These are phyloP conservation scores for Mimosa bimucronata DNA, from an alignment of 306 rosid genomes.

Conservation along the genomic window DNA sequence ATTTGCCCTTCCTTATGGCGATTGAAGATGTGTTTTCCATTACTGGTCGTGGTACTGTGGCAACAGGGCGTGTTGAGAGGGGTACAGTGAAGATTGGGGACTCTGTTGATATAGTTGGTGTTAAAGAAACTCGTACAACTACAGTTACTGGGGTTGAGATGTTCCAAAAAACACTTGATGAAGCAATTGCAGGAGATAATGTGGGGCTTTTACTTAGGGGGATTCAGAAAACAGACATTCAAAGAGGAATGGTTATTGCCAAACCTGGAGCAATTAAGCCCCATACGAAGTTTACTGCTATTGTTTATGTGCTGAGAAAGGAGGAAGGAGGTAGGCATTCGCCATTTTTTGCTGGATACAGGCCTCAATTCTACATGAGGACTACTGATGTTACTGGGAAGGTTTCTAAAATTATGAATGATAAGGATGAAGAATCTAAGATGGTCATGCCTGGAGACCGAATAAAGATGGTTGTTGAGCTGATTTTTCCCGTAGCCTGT, in stretches of 20 bases:
- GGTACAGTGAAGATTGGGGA: conserved; percentile 42
- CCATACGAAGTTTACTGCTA: conserved; percentile 38
- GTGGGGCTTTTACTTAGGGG: conserved; percentile 47
- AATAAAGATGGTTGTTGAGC: conserved; percentile 45
- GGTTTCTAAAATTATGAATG: conserved; percentile 36
- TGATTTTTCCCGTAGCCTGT: conserved; percentile 41
- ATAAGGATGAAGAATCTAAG: conserved; percentile 42
- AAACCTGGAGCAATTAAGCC: conserved; percentile 40
- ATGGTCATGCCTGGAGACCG: conserved; percentile 50
- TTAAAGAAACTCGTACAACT: conserved; percentile 39
- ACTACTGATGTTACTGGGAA: conserved; percentile 45
- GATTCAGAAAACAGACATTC: conserved; percentile 40
- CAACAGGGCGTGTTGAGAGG: conserved; percentile 44
- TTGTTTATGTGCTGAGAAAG: conserved; percentile 43
- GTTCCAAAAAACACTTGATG: conserved; percentile 44
- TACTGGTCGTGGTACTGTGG: conserved; percentile 46
- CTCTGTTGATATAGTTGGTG: conserved; percentile 39
- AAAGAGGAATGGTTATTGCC: conserved; percentile 45
- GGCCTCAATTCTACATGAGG: conserved; percentile 48
- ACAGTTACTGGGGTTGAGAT: conserved; percentile 46
- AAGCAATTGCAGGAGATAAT: conserved; percentile 46
- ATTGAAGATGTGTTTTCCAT: conserved; percentile 46
- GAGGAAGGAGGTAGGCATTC: conserved; percentile 49
- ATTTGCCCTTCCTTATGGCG: conserved; percentile 40
- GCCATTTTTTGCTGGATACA: conserved; percentile 36